A percentile compares a stretch with the other conserved stretches of the same genome.
phyloP scores from a whole-genome alignment of 352 stramenopile genomes.

The Phytopythium delawarense region DNA sequence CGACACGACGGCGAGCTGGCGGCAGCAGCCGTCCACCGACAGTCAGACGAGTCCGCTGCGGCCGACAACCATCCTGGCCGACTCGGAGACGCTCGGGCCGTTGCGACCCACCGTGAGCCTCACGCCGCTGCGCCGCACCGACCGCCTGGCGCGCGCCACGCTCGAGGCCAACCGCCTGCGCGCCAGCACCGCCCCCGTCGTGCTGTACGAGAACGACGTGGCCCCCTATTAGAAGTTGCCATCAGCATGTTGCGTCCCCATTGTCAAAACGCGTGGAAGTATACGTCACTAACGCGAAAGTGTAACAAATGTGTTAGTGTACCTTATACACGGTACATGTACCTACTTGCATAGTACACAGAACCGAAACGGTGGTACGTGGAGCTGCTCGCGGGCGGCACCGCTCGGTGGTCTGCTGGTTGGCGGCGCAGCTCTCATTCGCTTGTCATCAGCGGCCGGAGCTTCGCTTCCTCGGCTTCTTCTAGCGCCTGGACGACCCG shows the following conservation, averaged over 20 bases:
- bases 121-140: slow-evolving; percentile 13
- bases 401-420: background rate
- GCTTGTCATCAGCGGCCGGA: background rate
- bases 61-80: slow-evolving; percentile 33
- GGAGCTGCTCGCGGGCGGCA: background rate
- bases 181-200: slow-evolving; percentile 20
- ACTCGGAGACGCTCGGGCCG: slow-evolving; percentile 25
- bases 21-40: slow-evolving; percentile 20
- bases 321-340: background rate
- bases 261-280: too few species aligned
- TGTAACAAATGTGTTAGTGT: background rate
- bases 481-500: background rate
- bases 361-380: background rate
- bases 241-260: background rate
- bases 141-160: slow-evolving; percentile 11
- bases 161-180: slow-evolving; percentile 18
- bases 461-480: background rate
- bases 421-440: background rate
- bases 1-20: slow-evolving; percentile 20
- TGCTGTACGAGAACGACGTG: slow-evolving; percentile 22
- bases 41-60: slow-evolving; percentile 16
- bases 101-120: background rate
- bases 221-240: background rate
- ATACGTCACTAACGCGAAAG: background rate
- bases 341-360: background rate